Evolutionary conservation across 495 filamentous ascomycete genomes (phyloP), one percentile per base, ranked within the genome.

Genomic region (Haplographium delicatum): DNA sequence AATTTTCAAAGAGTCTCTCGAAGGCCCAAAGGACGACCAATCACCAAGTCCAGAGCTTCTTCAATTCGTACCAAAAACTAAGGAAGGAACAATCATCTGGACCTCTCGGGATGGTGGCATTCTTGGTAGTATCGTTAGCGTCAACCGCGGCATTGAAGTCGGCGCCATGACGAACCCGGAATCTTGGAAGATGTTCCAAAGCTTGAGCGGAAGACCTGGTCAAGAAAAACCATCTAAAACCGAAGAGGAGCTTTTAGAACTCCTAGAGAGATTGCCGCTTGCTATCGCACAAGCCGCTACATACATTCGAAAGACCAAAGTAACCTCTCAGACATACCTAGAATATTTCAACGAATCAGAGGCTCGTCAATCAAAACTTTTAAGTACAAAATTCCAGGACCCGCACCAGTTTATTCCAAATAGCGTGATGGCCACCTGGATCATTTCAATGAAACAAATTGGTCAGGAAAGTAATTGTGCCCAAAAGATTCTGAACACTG

Each of bases 261-360:
- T 61, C 13, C 62, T 79, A 13, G 61, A 63, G n/a, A 61, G 56
- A 28, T 62, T 76, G 2, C 74, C 73, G 5, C 61, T 80, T 19
- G 73, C 75, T 3, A 62, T 78, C 18, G 63, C 56, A 10, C 74
- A 78, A 54, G 75, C 75, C 1, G 63, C 73, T 10, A 61, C 73
- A 1, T 79, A 70, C 50, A 74, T 80, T 10, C 64, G 64, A 41
- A 60, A 68, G 50, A 75, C 68, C 19, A 40, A 26, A 23, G 40
- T 35, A 19, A 25, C 54, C 30, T 13, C 47, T 16, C 19, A 26
- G 33, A 24, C 46, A 18, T 57, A 57, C 37, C 13, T 52, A 13
- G 8, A 39, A 27, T 30, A 25, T 22, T 39, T 53, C n/a, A 20
- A 39, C 3, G 30, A 61, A 16, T 63, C 53, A 24, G 60, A 66